phyloP scores from a whole-genome alignment of 257 asterid species.

The Plantago ovata region DNA sequence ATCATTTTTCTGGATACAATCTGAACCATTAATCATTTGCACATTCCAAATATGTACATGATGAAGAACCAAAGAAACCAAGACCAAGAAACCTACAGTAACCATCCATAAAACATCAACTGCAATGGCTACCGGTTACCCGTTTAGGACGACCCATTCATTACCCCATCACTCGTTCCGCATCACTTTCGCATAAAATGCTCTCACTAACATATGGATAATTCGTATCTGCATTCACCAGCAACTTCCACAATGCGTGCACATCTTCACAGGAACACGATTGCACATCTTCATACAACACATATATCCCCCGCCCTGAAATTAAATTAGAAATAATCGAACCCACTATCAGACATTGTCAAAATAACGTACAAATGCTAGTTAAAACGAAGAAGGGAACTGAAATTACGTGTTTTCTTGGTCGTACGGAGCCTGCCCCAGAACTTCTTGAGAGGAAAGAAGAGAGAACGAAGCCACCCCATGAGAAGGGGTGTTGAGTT shows the following conservation, averaged over 20 bases:
- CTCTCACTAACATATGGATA: conserved; percentile 1
- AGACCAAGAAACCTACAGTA: not conserved
- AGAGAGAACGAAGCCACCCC: conserved; percentile 53
- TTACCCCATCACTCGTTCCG: not conserved
- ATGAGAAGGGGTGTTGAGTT: conserved; percentile 18
- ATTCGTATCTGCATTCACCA: conserved; percentile 44
- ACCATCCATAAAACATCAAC: not conserved
- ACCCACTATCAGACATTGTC: not conserved
- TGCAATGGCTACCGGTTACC: not conserved
- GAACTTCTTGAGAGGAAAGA: conserved; percentile 51
- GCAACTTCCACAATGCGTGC: conserved; percentile 59
- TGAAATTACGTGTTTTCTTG: conserved; percentile 32
- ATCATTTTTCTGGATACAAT: not conserved
- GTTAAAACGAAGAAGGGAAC: not conserved
- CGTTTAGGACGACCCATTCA: too few species aligned
- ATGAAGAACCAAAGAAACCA: not conserved
- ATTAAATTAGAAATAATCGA: not conserved
- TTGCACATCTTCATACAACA: conserved; percentile 52
- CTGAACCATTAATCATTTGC: not conserved
- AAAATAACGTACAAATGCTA: not conserved
- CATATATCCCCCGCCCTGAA: conserved; percentile 48
- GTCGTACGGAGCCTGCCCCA: conserved; percentile 35
- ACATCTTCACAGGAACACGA: conserved; percentile 74
- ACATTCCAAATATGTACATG: not conserved
- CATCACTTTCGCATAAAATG: too few species aligned